Base-by-base conservation (phyloP, 768 basidiomycete genomes). In the Mycena capillaripes region DNA sequence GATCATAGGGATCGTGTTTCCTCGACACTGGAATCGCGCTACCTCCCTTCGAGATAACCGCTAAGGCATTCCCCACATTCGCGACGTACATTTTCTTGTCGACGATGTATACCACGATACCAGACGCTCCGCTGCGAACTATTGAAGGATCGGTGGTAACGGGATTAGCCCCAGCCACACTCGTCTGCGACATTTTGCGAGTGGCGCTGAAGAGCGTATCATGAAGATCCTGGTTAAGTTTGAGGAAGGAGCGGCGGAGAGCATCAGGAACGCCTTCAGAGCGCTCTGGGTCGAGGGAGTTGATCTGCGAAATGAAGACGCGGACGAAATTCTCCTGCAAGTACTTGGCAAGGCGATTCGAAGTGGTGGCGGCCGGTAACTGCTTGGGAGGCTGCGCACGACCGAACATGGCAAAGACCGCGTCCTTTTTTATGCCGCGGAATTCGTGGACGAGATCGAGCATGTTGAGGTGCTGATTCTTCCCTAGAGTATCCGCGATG, bases 391-490 rank as follows among this genome's bases (percentile, higher is more conserved):
- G 90, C 23, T 90, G 86, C 8, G 90, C 86, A 3, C 93, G 90
- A 17, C 97, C 97, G 81, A 99, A 99, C 92, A 99, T 96, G 25
- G 96, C 98, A 77, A 99, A 98, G 23, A 99, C 85, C 17, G 95
- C 95, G 79, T 97, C 95, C 77, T 92, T 91, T 55, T 90, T 88
- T 67, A 87, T 85, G 17, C 89, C 90, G 10, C 93, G 90, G 82
- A 97, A 98, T 75, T 94, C 90, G 56, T 97, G 91, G 7, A 97
- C 97, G 29, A 99, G 88, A 81, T 99, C 98, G 74, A 98, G 89
- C 91, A 97, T 96, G 56, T 89, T 92, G 50, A 98, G 87, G 64
- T 91, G 89, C 56, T 96, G 94, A 70, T 90, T 88, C 68, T 85
- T 86, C 23, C 97, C 97, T 42, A 99, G 85, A 19, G 93, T 95